Base-by-base conservation (phyloP, 495 filamentous ascomycete species). In the Rostrohypoxylon terebratum region DNA sequence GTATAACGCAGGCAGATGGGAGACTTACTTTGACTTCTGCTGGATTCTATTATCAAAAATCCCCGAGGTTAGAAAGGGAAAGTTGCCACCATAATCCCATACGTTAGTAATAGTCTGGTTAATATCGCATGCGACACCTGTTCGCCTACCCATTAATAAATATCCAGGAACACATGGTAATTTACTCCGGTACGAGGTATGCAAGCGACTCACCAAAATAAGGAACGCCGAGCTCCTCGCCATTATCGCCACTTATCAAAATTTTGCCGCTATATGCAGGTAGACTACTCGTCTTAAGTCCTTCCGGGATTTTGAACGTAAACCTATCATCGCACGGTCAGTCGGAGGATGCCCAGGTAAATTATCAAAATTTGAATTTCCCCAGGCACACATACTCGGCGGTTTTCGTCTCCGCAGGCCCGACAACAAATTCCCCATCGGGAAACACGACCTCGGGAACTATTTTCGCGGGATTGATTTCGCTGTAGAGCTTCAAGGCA, bases 251-350 rank as follows among this genome's bases (percentile, higher is more conserved):
- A 3, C 63, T 77, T 60, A 81, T 58, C 8, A 75, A 34, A 23
- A 81, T 66, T 54, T 78, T 78, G 16, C 79, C 79, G 4, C 77
- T 71, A 40, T 81, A 81, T 34, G 79, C 61, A n/a, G 77, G 79
- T 25, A 81, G 50, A 31, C 40, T 63, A 16, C 71, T 67, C 0
- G 21, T n/a, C 40, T 69, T 68, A 4, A 69, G 59, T 7, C 66
- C 59, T 61, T 47, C 45, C 0, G 70, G 70, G 28, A 14, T 38
- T 2, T 13, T 53, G 42, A 70, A 70, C 11, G 62, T 53, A 45
- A 70, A 70, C 8, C 59, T 69, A 21, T 4, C 47, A 10, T 53
- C 63, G 14, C 1, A 47, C 1, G 3, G 23, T 60, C 50, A 62
- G 44, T 18, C 9, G 13, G 1, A 16, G 9, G 25, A 13, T 55